These are phyloP conservation scores for Colletotrichum sp. DNA, from an alignment of 2,329 filamentous ascomycete genomes.

Conservation along the genomic window DNA sequence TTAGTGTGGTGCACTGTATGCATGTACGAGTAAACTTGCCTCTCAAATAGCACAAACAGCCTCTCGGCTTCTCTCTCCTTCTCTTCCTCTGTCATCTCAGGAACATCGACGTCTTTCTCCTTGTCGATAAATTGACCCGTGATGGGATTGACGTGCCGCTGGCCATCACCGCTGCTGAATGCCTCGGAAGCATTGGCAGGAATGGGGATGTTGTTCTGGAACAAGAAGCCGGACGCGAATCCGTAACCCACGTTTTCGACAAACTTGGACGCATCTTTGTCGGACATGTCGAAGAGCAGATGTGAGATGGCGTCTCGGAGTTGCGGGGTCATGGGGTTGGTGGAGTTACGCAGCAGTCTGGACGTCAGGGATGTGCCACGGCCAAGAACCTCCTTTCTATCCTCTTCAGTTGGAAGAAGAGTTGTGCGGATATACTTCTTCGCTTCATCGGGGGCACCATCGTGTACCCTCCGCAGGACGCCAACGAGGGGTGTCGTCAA, in stretches of 20 bases:
- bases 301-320: conserved; percentile 77
- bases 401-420: conserved; percentile 78
- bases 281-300: conserved; percentile 86
- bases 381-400: conserved; percentile 80
- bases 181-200: conserved; percentile 69
- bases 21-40: conserved; percentile 51
- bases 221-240: conserved; percentile 88
- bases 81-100: conserved; percentile 88
- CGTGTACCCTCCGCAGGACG: conserved; percentile 73
- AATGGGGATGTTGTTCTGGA: conserved; percentile 81
- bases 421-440: conserved; percentile 66
- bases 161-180: conserved; percentile 34
- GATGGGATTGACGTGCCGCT: conserved; percentile 74
- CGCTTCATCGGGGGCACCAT: conserved; percentile 67
- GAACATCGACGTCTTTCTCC: conserved; percentile 63
- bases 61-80: conserved; percentile 91
- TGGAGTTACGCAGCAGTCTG: conserved; percentile 77
- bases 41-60: conserved; percentile 89
- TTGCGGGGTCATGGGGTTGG: conserved; percentile 72
- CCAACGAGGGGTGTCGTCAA: conserved; percentile 76
- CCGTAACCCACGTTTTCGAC: conserved; percentile 95
- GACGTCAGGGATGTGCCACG: conserved; percentile 76
- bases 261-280: conserved; percentile 78
- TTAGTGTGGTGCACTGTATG: neutral
- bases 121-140: conserved; percentile 82